Conservation (phyloP, 768 basidiomycete genomes). For the Boletus bicolor region DNA sequence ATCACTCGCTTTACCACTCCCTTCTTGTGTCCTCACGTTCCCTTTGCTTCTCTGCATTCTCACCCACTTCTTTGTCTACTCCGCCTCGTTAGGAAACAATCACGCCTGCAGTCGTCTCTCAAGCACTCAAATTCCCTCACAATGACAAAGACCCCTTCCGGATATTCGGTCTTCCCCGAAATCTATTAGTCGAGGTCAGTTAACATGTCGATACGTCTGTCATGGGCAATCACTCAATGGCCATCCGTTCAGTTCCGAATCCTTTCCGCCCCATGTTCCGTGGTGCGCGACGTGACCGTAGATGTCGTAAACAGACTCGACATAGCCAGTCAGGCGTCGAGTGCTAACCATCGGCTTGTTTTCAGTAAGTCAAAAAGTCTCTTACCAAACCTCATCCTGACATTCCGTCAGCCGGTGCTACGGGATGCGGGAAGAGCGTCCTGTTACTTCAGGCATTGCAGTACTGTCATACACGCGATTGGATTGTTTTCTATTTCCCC, state of each 20-base stretch:
- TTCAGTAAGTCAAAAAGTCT: slow-evolving; percentile 49
- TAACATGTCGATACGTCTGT: background rate
- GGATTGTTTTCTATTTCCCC: slow-evolving; percentile 86
- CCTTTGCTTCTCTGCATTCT: background rate
- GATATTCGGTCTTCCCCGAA: slow-evolving; percentile 70
- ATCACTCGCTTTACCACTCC: background rate
- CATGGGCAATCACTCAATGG: background rate
- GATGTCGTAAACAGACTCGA: slow-evolving; percentile 53
- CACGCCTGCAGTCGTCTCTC: slow-evolving; percentile 37
- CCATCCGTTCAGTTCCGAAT: slow-evolving; percentile 53
- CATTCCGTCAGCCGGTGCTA: slow-evolving; percentile 53
- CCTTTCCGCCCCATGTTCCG: slow-evolving; percentile 66
- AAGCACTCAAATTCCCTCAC: slow-evolving; percentile 44
- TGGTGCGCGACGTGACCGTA: slow-evolving; percentile 68
- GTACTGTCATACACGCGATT: slow-evolving; percentile 59
- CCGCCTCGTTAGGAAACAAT: slow-evolving; percentile 30
- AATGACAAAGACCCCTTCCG: slow-evolving; percentile 50
- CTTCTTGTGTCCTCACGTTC: background rate
- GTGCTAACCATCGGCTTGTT: slow-evolving; percentile 52
- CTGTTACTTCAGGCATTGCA: slow-evolving; percentile 74
- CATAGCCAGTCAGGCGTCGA: slow-evolving; percentile 45
- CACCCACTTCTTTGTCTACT: background rate
- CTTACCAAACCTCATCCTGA: background rate
- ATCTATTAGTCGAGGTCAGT: slow-evolving; percentile 67
- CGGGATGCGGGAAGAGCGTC: slow-evolving; percentile 81